Percentiles rank a stretch among this genome's conserved stretches.
These are phyloP conservation scores for Candida pini DNA, from an alignment of 805 yeast genomes.

Conservation along the genomic window DNA sequence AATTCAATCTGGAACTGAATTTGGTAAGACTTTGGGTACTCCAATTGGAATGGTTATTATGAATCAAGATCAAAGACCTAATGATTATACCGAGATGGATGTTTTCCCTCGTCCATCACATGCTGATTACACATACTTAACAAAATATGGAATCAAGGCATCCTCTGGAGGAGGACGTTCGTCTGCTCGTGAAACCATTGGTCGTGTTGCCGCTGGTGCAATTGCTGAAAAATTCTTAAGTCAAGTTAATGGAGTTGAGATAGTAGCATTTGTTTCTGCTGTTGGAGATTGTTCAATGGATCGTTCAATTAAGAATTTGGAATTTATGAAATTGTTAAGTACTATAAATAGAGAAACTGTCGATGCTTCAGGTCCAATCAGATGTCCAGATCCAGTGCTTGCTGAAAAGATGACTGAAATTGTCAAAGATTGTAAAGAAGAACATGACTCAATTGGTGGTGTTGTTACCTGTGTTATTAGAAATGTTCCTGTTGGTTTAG, in stretches of 20 bases:
- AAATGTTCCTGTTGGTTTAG: conserved; percentile 91
- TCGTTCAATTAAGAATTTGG: conserved; percentile 59
- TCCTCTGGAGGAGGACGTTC: conserved; percentile 97
- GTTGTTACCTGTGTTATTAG: conserved; percentile 95
- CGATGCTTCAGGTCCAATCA: conserved; percentile 81
- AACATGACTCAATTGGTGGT: conserved; percentile 94
- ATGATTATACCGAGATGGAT: conserved; percentile 93
- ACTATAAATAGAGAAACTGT: conserved; percentile 85
- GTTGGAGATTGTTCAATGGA: conserved; percentile 79
- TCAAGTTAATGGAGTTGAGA: conserved; percentile 77
- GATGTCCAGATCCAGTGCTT: conserved; percentile 79
- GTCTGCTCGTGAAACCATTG: conserved; percentile 96
- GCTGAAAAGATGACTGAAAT: conserved; percentile 79
- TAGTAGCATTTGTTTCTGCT: conserved; percentile 93
- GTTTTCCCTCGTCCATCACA: conserved; percentile 96
- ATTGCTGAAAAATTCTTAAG: conserved; percentile 88
- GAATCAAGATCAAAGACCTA: conserved; percentile 95
- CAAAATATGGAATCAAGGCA: conserved; percentile 89
- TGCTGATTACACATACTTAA: conserved; percentile 90
- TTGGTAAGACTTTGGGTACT: conserved; percentile 86
- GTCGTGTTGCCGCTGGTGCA: conserved; percentile 98
- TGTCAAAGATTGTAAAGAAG: conserved; percentile 80
- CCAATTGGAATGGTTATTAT: conserved; percentile 91
- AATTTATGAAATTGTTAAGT: conserved; percentile 61
- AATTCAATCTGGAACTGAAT: conserved; percentile 92